Evolutionary conservation across 768 basidiomycete genomes (phyloP), one percentile per base, ranked within the genome.

Genomic region (Cystofilobasidium macerans): DNA sequence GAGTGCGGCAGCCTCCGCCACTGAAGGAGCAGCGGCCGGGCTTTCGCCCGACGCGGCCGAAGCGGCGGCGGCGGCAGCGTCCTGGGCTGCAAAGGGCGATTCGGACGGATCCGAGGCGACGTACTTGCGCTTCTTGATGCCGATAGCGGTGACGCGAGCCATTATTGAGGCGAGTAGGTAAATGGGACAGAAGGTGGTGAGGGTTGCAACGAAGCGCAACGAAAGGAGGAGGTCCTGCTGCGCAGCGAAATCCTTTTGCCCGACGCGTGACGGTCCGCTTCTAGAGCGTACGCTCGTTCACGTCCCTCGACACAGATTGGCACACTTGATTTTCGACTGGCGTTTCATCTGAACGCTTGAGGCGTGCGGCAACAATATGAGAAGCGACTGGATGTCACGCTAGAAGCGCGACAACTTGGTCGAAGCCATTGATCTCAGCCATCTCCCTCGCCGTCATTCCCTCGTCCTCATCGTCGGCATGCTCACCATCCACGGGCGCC

Each of bases 101-200:
- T 54, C 35, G 38, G 58, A 30, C 11, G 33, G 35, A 24, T 61
- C 65, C 11, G 65, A 67, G 4, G 58, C 48, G 12, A 62, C 13
- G 67, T 62, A 63, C 24, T 62, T 63, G 30, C 53, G 40, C 38
- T 63, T 62, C 40, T 68, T 68, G 61, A 62, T 57, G 8, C 67
- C 67, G 47, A 68, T 62, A 28, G 54, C 48, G 13, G 67, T 68
- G 57, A 68, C 28, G 22, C 67, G 61, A 11, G 67, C 42, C 67
- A 68, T 68, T 4, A 42, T 63, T 35, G 24, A 40, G 8, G 9
- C 38, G 9, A 8, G 38, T 8, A 8, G 8, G 38, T 8, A 8
- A 16, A 40, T 40, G 8, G 9, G 38, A 40, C 38, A 8, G 38
- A 16, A 40, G 38, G 38, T 8, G 38, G 16, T 8, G 16, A 16